Conservation (phyloP, 106 monocot species). For the Dendrobium catenatum region DNA sequence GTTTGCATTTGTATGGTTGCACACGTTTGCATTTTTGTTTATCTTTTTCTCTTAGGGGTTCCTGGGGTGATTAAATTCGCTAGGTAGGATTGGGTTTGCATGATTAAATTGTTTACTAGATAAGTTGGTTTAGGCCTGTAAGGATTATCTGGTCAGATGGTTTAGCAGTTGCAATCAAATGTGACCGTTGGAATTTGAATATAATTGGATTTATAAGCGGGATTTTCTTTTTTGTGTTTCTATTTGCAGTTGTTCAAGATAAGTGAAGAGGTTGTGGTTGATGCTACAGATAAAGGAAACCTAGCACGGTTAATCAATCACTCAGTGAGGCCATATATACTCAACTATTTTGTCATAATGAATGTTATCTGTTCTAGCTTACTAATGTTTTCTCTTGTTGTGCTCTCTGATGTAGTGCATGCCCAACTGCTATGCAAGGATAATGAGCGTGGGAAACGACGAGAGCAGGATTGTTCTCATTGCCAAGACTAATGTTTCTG, state of each 20-base stretch:
- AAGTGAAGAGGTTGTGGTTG: slow-evolving; percentile 86
- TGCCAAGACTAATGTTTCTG: slow-evolving; percentile 67
- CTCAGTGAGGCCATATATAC: slow-evolving; percentile 35
- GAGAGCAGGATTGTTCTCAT: slow-evolving; percentile 78
- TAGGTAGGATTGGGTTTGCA: too few species aligned
- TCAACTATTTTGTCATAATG: background rate
- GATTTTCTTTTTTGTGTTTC: background rate
- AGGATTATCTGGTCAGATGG: too few species aligned
- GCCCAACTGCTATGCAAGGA: slow-evolving; percentile 98
- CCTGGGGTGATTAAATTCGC: background rate
- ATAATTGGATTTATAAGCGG: background rate
- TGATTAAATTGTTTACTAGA: too few species aligned
- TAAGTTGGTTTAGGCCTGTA: too few species aligned
- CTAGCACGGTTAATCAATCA: slow-evolving; percentile 91
- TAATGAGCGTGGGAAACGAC: slow-evolving; percentile 70
- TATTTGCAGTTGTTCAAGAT: slow-evolving; percentile 78
- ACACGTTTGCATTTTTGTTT: too few species aligned
- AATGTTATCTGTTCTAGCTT: background rate
- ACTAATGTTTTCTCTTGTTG: background rate
- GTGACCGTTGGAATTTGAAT: background rate
- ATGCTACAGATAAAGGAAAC: slow-evolving; percentile 89
- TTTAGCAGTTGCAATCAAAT: too few species aligned
- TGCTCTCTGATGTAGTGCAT: slow-evolving; percentile 55
- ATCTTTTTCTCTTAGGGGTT: background rate
- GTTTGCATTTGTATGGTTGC: background rate